A percentile compares a stretch with the other conserved stretches of the same genome.
These are phyloP conservation scores for Aspergillus luchuensis DNA, from an alignment of 2,329 filamentous ascomycete genomes.

Conservation along the genomic window DNA sequence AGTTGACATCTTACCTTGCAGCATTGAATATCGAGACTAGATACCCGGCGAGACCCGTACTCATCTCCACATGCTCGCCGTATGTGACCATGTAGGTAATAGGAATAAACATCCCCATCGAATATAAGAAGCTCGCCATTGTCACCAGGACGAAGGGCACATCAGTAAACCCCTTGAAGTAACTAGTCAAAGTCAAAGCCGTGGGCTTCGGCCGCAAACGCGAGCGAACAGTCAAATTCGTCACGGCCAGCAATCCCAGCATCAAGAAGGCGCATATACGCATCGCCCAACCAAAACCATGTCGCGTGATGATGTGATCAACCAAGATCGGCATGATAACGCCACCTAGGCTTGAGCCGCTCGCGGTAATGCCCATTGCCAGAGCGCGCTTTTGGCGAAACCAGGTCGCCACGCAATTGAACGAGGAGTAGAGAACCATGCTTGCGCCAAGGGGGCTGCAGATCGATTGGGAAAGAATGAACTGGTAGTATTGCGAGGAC, in stretches of 20 bases:
- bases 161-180: no score
- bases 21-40: slow-evolving; percentile 1
- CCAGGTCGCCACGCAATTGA: slow-evolving; percentile 47
- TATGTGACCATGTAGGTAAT: slow-evolving; percentile 11
- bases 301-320: slow-evolving; percentile 49
- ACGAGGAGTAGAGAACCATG: slow-evolving; percentile 7
- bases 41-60: not conserved
- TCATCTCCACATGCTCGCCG: not conserved
- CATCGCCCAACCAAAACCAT: slow-evolving; percentile 58
- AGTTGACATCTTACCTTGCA: not conserved
- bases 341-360: slow-evolving; percentile 56
- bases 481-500: slow-evolving; percentile 49
- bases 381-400: slow-evolving; percentile 53
- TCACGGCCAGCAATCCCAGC: slow-evolving; percentile 56
- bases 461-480: slow-evolving; percentile 55
- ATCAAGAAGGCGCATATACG: slow-evolving; percentile 58
- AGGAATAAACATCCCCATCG: slow-evolving; percentile 20
- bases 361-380: slow-evolving; percentile 55
- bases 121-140: slow-evolving; percentile 15
- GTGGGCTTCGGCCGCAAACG: slow-evolving; percentile 17
- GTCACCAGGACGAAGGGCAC: slow-evolving; percentile 7
- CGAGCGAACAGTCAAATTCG: slow-evolving; percentile 52
- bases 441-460: slow-evolving; percentile 51
- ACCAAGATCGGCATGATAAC: slow-evolving; percentile 63
- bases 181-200: no score